Conservation (phyloP, 257 asterid genomes). For the Voacanga thouarsii region DNA sequence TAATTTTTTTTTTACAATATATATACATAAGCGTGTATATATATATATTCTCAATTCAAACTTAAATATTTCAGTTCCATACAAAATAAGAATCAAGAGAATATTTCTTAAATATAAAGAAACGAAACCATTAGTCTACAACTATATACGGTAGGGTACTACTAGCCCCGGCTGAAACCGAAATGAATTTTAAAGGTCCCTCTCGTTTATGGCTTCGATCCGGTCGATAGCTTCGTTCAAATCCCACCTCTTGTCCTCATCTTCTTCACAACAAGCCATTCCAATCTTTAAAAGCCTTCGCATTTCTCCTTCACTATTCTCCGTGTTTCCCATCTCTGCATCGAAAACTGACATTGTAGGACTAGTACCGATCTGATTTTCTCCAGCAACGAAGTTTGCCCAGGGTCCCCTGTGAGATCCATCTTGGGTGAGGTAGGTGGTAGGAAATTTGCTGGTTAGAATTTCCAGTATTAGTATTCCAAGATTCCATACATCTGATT, state of each 20-base stretch:
- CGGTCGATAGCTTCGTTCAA: constrained; percentile 53
- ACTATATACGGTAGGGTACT: not conserved
- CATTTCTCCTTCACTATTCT: constrained; percentile 40
- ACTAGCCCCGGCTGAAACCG: not conserved
- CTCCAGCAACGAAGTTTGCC: constrained; percentile 40
- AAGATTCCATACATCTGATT: constrained; percentile 85
- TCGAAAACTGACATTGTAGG: constrained; percentile 35
- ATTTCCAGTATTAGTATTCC: constrained; percentile 76
- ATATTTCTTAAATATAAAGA: not conserved
- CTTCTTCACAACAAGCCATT: constrained; percentile 59
- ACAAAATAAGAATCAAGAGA: too few relatives aligned
- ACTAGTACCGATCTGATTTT: not conserved
- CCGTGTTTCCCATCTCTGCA: constrained; percentile 46
- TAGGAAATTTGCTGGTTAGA: constrained; percentile 62
- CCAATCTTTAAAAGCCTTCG: constrained; percentile 62
- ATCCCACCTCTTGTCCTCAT: constrained; percentile 58
- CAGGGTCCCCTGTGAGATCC: constrained; percentile 42
- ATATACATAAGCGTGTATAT: too few relatives aligned
- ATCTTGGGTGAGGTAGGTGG: constrained; percentile 46
- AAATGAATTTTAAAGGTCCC: not conserved
- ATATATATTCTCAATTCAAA: too few relatives aligned
- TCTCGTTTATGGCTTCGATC: constrained; percentile 46
- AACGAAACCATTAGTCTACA: not conserved
- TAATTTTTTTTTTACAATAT: too few relatives aligned
- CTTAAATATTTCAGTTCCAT: too few relatives aligned